A percentile compares a stretch with the other conserved stretches of the same genome.
phyloP scores from a whole-genome alignment of 352 stramenopile genomes.

The Poterioochromonas sp. region DNA sequence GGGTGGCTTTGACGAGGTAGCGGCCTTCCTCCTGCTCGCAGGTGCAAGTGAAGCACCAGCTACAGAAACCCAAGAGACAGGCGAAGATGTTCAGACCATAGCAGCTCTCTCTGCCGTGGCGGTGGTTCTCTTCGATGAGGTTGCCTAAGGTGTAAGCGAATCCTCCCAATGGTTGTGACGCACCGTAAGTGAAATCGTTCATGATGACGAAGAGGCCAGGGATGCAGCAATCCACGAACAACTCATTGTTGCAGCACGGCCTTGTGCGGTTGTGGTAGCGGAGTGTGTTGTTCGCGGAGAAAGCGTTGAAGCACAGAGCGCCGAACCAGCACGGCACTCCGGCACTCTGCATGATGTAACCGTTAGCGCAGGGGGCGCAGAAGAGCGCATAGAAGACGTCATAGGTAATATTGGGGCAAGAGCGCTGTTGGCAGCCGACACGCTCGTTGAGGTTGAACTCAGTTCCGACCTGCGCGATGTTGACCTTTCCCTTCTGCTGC shows the following conservation, averaged over 20 bases:
- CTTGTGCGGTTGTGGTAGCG: background rate
- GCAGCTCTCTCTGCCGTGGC: background rate
- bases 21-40: background rate
- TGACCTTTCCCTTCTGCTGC: background rate
- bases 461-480: background rate
- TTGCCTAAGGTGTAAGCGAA: background rate
- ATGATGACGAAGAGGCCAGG: background rate
- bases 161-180: background rate
- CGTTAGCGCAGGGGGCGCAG: background rate
- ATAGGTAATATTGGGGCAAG: background rate
- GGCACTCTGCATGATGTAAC: background rate
- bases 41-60: background rate
- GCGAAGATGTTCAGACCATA: background rate
- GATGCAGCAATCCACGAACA: background rate
- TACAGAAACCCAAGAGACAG: background rate
- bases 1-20: too few relatives aligned
- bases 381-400: background rate
- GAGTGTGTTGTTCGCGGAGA: background rate
- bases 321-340: conserved; percentile 11
- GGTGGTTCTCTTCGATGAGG: background rate
- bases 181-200: too few relatives aligned
- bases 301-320: background rate
- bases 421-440: background rate
- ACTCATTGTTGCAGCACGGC: background rate
- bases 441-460: background rate